These are phyloP conservation scores for Suhomyces kunorum DNA, from an alignment of 1,139 yeast genomes.

Conservation along the genomic window DNA sequence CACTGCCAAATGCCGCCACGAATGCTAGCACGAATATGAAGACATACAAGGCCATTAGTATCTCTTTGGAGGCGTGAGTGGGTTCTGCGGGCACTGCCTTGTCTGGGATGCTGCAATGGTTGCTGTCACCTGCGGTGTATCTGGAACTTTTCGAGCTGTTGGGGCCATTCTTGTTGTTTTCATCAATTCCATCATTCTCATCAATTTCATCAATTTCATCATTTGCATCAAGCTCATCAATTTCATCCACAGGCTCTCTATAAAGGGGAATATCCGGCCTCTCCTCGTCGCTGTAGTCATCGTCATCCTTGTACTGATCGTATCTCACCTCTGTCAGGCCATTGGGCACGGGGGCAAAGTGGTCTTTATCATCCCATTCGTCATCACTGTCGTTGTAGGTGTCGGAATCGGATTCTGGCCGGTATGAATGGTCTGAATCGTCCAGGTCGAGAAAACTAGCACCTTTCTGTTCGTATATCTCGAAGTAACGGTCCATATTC, in stretches of 20 bases:
- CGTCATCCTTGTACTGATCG: neutral
- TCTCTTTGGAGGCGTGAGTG: neutral
- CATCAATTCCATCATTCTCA: too few relatives aligned
- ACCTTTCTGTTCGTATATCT: conserved; percentile 12
- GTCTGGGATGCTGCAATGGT: neutral
- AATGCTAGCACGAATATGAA: neutral
- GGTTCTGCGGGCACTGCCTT: neutral
- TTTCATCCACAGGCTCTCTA: neutral
- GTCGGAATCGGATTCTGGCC: conserved; percentile 12
- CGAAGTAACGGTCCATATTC: conserved; percentile 16
- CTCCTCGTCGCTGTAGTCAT: neutral
- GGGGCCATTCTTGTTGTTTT: too few relatives aligned
- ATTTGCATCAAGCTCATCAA: too few relatives aligned
- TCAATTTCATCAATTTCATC: neutral
- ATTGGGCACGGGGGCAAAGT: neutral
- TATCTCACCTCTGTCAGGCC: neutral
- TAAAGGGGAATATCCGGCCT: neutral
- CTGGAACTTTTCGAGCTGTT: too few relatives aligned
- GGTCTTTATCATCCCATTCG: neutral
- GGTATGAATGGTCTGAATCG: conserved; percentile 4
- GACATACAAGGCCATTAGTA: too few relatives aligned
- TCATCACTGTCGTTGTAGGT: conserved; percentile 14
- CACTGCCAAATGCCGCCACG: neutral
- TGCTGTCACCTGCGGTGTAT: too few relatives aligned
- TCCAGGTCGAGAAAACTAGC: conserved; percentile 6